phyloP scores from a whole-genome alignment of 495 filamentous ascomycete genomes.

The Cercophora newfieldiana region DNA sequence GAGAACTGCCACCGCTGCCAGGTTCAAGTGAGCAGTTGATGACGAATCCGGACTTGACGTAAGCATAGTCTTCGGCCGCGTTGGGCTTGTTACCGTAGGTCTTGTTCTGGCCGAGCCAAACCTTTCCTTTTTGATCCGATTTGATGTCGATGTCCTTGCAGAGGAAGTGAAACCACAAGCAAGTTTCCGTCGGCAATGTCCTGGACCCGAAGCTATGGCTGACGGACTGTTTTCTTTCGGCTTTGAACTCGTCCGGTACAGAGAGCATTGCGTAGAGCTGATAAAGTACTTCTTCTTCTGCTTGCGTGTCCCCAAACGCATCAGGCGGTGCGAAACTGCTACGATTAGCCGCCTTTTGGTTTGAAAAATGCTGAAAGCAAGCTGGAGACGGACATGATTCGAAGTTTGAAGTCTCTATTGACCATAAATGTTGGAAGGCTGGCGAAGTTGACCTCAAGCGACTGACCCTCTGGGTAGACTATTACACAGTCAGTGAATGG shows the following conservation, averaged over 20 bases:
- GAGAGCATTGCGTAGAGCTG: constrained; percentile 1
- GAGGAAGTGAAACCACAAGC: constrained; percentile 26
- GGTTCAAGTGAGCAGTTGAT: background rate
- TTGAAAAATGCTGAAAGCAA: too few species aligned
- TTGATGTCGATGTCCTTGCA: constrained; percentile 23
- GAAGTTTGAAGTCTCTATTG: background rate
- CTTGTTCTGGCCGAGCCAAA: background rate
- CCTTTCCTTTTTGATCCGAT: background rate
- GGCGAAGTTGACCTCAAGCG: background rate
- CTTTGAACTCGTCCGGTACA: constrained; percentile 17
- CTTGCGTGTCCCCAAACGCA: background rate
- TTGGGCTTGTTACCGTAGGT: background rate
- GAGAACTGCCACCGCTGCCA: background rate
- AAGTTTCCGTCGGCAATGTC: background rate
- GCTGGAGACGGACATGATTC: background rate
- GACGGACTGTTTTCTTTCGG: constrained; percentile 19
- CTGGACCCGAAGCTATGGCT: constrained; percentile 22
- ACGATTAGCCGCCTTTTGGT: too few species aligned
- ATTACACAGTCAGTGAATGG: background rate
- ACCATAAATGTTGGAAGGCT: background rate
- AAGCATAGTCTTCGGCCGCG: background rate
- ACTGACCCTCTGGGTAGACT: background rate
- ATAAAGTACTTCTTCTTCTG: background rate
- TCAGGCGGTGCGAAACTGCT: background rate
- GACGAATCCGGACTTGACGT: background rate